Evolutionary conservation across 495 filamentous ascomycete species (phyloP).

Genomic region (Opeltia flavorubescens): DNA sequence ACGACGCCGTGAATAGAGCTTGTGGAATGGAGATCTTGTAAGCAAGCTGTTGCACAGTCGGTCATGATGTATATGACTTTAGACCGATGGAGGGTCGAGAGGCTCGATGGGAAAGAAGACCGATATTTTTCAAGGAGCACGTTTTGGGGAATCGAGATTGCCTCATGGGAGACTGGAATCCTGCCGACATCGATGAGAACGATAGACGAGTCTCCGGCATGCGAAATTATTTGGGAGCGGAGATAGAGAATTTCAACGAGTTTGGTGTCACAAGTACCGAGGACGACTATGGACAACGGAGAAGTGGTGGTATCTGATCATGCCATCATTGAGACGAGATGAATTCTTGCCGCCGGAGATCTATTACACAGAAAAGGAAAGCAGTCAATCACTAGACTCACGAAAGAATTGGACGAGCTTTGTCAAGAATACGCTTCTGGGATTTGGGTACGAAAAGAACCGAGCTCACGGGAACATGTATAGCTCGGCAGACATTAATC

Average conservation of each 20-base stretch:
- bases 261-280: conserved; percentile 61
- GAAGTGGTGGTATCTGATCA: background rate
- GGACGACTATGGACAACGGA: conserved; percentile 35
- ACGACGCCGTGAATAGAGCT: conserved; percentile 38
- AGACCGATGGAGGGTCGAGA: conserved; percentile 19
- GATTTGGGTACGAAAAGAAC: too few relatives aligned
- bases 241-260: conserved; percentile 45
- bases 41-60: conserved; percentile 20
- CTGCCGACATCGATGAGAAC: conserved; percentile 45
- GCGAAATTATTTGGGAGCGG: conserved; percentile 28
- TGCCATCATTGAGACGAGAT: background rate
- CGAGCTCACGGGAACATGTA: too few relatives aligned
- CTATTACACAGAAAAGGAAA: too few relatives aligned
- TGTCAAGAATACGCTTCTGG: too few relatives aligned
- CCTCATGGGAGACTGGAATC: conserved; percentile 22
- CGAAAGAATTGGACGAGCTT: too few relatives aligned
- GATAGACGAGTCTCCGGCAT: conserved; percentile 18
- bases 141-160: conserved; percentile 32
- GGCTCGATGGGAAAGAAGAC: conserved; percentile 15
- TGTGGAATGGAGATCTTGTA: conserved; percentile 21
- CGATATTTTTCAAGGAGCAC: conserved; percentile 19
- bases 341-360: too few relatives aligned
- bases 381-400: too few relatives aligned
- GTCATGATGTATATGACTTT: conserved; percentile 38
- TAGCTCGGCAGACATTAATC: too few relatives aligned